These are phyloP conservation scores for Penicillium sp. DNA, from an alignment of 2,329 filamentous ascomycete species.

Conservation along the genomic window DNA sequence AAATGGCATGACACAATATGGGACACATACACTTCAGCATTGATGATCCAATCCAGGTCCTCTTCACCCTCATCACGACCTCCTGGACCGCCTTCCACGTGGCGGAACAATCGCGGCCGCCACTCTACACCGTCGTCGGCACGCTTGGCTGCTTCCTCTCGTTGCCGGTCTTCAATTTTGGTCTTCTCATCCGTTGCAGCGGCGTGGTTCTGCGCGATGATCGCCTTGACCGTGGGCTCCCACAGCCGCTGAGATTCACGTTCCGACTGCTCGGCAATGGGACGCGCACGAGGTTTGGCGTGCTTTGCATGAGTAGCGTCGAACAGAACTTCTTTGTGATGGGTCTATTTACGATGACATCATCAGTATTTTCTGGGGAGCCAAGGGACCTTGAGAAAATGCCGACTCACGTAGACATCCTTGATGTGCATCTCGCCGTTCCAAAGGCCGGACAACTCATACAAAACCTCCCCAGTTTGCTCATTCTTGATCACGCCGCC, in stretches of 20 bases:
- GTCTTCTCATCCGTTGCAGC: slow-evolving; percentile 91
- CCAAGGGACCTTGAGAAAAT: background rate
- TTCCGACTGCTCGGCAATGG: slow-evolving; percentile 78
- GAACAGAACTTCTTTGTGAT: slow-evolving; percentile 84
- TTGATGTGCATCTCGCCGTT: slow-evolving; percentile 92
- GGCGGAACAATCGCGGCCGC: slow-evolving; percentile 79
- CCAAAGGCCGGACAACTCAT: slow-evolving; percentile 88
- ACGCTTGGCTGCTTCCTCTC: slow-evolving; percentile 77
- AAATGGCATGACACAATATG: background rate
- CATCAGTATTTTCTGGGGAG: slow-evolving; percentile 5
- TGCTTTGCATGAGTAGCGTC: slow-evolving; percentile 74
- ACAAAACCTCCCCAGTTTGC: slow-evolving; percentile 78
- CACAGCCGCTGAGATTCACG: slow-evolving; percentile 87
- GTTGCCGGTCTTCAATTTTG: slow-evolving; percentile 87
- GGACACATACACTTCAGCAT: slow-evolving; percentile 66
- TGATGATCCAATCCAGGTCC: slow-evolving; percentile 90
- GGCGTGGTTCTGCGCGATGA: slow-evolving; percentile 80
- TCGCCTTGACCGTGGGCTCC: slow-evolving; percentile 72
- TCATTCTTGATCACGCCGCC: slow-evolving; percentile 86
- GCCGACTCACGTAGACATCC: slow-evolving; percentile 54
- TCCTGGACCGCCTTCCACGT: slow-evolving; percentile 63
- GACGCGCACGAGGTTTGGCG: slow-evolving; percentile 65
- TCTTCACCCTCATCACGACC: slow-evolving; percentile 75
- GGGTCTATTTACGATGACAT: slow-evolving; percentile 54
- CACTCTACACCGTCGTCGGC: slow-evolving; percentile 76